These are phyloP conservation scores for Ziziphus jujuba DNA, from an alignment of 306 rosid species.

Conservation along the genomic window DNA sequence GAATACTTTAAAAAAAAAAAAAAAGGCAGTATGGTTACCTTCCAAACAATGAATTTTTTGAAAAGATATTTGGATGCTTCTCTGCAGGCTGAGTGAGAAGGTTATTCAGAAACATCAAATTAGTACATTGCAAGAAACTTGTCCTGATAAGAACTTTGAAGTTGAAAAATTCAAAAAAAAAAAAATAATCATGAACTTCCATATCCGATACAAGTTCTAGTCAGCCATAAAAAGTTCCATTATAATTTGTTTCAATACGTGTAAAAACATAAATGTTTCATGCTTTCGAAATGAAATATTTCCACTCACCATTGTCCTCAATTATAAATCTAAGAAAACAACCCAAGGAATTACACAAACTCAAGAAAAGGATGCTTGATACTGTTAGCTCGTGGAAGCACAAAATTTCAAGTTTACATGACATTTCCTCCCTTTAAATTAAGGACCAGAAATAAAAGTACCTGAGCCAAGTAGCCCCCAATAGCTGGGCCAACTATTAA, in stretches of 20 bases:
- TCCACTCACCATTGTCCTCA: too few relatives aligned
- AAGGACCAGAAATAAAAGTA: conserved; percentile 28
- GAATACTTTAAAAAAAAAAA: background rate
- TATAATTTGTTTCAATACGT: background rate
- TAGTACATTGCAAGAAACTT: background rate
- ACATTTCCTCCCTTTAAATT: conserved; percentile 1
- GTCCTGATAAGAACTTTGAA: too few relatives aligned
- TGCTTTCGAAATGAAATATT: too few relatives aligned
- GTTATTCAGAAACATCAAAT: conserved; percentile 13
- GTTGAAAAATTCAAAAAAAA: too few relatives aligned
- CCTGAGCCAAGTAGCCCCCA: conserved; percentile 94
- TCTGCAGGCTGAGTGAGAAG: conserved; percentile 64
- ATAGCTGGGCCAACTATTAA: conserved; percentile 84
- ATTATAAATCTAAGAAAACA: too few relatives aligned
- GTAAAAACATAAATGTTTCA: background rate
- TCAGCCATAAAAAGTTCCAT: too few relatives aligned
- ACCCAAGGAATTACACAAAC: background rate
- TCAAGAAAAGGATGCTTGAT: background rate
- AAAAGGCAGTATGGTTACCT: conserved; percentile 43
- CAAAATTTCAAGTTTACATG: background rate
- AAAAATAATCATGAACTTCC: too few relatives aligned
- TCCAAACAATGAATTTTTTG: conserved; percentile 63
- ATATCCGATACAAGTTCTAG: too few relatives aligned
- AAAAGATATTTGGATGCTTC: conserved; percentile 66
- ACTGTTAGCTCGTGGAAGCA: background rate